A percentile compares a stretch with the other conserved stretches of the same genome.
phyloP scores from a whole-genome alignment of 2,329 filamentous ascomycete species.

The Pseudopithomyces chartarum region DNA sequence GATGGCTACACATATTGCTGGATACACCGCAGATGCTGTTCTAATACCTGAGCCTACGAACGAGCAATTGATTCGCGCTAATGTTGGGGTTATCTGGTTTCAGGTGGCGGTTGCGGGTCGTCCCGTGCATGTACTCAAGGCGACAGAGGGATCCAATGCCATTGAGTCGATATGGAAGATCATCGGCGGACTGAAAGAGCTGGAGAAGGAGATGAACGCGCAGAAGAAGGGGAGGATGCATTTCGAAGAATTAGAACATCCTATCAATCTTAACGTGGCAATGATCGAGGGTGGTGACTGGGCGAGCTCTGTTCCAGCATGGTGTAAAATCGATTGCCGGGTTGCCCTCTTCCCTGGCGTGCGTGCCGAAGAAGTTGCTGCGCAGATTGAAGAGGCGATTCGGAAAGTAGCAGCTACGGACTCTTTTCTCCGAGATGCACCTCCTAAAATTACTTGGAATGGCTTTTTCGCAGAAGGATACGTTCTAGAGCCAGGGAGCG shows the following conservation, averaged over 20 bases:
- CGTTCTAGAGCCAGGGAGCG: constrained; percentile 20
- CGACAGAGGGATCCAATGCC: constrained; percentile 23
- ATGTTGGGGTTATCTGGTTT: constrained; percentile 29
- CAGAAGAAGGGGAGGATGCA: constrained; percentile 20
- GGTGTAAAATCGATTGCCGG: constrained; percentile 27
- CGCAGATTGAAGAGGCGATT: constrained; percentile 20
- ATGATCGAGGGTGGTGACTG: constrained; percentile 28
- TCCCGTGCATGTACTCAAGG: constrained; percentile 23
- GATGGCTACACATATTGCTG: constrained; percentile 22
- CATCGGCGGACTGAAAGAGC: constrained; percentile 18
- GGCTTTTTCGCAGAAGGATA: constrained; percentile 28
- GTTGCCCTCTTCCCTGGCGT: constrained; percentile 25
- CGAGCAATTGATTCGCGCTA: constrained; percentile 25
- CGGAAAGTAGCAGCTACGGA: constrained; percentile 11
- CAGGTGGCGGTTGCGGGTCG: constrained; percentile 22
- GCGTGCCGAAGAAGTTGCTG: constrained; percentile 20
- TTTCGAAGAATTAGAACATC: constrained; percentile 20
- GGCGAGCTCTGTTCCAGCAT: constrained; percentile 26
- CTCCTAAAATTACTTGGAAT: constrained; percentile 25
- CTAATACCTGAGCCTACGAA: constrained; percentile 23
- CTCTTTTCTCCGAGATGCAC: constrained; percentile 19
- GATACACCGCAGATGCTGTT: constrained; percentile 24
- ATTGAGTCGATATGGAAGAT: constrained; percentile 23
- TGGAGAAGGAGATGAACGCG: constrained; percentile 23
- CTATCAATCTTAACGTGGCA: constrained; percentile 24